phyloP scores from a whole-genome alignment of 768 basidiomycete genomes.

The Rossbeevera mucosa region DNA sequence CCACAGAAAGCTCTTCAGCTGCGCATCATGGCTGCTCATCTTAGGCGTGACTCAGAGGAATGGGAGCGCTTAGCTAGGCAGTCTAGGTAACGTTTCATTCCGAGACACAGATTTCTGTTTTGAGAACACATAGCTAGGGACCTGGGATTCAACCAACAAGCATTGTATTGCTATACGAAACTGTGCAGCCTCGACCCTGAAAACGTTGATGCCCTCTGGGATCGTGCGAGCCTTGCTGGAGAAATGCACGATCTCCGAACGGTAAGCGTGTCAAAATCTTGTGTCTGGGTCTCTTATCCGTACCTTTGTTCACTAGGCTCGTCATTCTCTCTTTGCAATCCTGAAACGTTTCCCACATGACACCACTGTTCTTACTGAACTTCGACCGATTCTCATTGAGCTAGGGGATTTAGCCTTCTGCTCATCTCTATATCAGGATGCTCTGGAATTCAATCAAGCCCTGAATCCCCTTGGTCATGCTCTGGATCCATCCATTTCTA shows the following conservation, averaged over 20 bases:
- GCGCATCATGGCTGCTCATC: conserved; percentile 87
- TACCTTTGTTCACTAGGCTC: conserved; percentile 13
- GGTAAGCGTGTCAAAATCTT: conserved; percentile 35
- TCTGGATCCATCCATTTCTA: conserved; percentile 15
- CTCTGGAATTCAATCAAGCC: conserved; percentile 64
- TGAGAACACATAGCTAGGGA: conserved; percentile 53
- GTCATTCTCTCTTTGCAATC: conserved; percentile 26
- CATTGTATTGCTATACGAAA: conserved; percentile 88
- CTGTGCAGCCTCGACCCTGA: conserved; percentile 71
- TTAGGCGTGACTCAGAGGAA: conserved; percentile 76
- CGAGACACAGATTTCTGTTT: conserved; percentile 50
- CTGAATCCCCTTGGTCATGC: conserved; percentile 41
- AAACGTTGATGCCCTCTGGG: conserved; percentile 86
- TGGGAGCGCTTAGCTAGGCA: conserved; percentile 80
- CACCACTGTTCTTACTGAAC: conserved; percentile 69
- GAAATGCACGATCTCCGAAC: conserved; percentile 66
- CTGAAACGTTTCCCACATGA: conserved; percentile 52
- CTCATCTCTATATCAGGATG: conserved; percentile 61
- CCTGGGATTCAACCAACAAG: conserved; percentile 74
- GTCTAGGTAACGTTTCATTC: conserved; percentile 52
- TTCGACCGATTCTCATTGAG: conserved; percentile 54
- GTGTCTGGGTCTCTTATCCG: not conserved
- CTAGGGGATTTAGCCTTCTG: conserved; percentile 63
- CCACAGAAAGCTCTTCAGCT: conserved; percentile 16
- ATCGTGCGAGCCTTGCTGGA: conserved; percentile 76